These are phyloP conservation scores for Gastrolobium bilobum DNA, from an alignment of 306 rosid genomes.

Conservation along the genomic window DNA sequence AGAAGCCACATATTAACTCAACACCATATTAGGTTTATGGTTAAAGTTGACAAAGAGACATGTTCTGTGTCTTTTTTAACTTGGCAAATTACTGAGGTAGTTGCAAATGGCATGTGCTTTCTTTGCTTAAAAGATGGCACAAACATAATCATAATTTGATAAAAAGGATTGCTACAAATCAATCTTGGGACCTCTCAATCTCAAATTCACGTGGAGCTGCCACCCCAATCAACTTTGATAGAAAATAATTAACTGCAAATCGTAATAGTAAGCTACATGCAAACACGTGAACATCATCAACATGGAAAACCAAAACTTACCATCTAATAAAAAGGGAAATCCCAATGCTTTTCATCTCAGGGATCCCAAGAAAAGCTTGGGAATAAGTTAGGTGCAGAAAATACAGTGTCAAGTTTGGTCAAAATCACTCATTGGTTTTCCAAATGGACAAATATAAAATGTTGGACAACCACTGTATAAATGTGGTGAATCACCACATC, in stretches of 20 bases:
- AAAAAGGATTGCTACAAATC: not conserved
- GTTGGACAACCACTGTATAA: not conserved
- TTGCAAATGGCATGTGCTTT: not conserved
- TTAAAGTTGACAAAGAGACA: conserved; percentile 4
- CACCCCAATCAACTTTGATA: not conserved
- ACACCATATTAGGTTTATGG: not conserved
- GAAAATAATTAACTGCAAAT: not conserved
- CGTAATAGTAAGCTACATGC: not conserved
- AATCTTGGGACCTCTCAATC: not conserved
- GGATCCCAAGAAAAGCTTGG: conserved; percentile 28
- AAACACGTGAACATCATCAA: not conserved
- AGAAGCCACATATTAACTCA: not conserved
- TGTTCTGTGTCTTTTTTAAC: conserved; percentile 2
- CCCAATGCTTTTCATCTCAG: conserved; percentile 21
- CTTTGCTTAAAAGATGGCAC: not conserved
- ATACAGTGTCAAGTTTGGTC: conserved; percentile 38
- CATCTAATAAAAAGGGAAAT: not conserved
- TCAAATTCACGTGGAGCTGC: conserved; percentile 4
- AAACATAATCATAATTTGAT: not conserved
- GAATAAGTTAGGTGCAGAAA: conserved; percentile 33
- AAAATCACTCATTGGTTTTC: conserved; percentile 44
- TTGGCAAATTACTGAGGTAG: not conserved
- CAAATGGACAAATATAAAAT: conserved; percentile 40
- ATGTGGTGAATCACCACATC: conserved; percentile 38
- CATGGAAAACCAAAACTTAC: not conserved